phyloP scores from a whole-genome alignment of 768 basidiomycete species.

The Dioszegia aurantiaca region DNA sequence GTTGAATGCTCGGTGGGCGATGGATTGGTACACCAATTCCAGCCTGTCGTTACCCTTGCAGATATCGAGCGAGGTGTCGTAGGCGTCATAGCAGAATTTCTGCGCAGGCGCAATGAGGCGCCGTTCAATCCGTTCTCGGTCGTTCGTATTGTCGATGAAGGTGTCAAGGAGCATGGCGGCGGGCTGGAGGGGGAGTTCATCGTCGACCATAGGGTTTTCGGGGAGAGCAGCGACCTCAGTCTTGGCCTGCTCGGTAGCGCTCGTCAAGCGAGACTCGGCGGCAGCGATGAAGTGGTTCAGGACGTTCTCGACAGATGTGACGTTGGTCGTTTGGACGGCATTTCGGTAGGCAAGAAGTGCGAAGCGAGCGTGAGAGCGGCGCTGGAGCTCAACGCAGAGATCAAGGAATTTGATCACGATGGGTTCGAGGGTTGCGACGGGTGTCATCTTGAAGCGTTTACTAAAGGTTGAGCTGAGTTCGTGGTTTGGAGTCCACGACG shows the following conservation, averaged over 20 bases:
- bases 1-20: conserved; percentile 94
- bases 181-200: conserved; percentile 93
- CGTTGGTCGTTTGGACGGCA: conserved; percentile 88
- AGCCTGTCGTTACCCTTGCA: conserved; percentile 91
- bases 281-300: conserved; percentile 73
- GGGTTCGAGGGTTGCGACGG: conserved; percentile 82
- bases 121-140: conserved; percentile 88
- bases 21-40: conserved; percentile 91
- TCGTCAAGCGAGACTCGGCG: conserved; percentile 49
- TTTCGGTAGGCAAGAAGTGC: conserved; percentile 98
- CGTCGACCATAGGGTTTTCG: conserved; percentile 67
- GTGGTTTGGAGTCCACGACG: conserved; percentile 19
- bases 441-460: conserved; percentile 90
- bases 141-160: conserved; percentile 62
- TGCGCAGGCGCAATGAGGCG: conserved; percentile 96
- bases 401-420: conserved; percentile 95
- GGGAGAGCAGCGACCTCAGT: conserved; percentile 46
- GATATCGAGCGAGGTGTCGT: conserved; percentile 90
- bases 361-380: conserved; percentile 88
- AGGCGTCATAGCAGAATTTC: conserved; percentile 98
- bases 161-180: conserved; percentile 86
- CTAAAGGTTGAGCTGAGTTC: conserved; percentile 19
- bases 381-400: conserved; percentile 91
- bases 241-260: conserved; percentile 53
- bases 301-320: conserved; percentile 85